Percentiles rank a stretch among this genome's conserved stretches.
phyloP scores from a whole-genome alignment of 306 rosid species.

The Fragaria ananassa region DNA sequence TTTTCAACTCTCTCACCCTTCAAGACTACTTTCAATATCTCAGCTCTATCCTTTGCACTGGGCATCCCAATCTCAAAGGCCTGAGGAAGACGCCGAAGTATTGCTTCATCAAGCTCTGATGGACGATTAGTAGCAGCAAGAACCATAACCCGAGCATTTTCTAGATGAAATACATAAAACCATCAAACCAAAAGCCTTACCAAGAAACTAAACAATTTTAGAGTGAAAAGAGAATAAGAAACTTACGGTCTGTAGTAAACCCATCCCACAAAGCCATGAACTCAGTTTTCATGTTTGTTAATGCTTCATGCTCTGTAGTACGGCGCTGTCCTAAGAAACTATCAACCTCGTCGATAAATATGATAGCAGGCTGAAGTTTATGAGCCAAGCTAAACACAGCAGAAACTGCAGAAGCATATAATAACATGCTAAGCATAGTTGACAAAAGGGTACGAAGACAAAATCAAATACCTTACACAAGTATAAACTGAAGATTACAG shows the following conservation, averaged over 20 bases:
- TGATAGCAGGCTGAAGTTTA: conserved; percentile 97
- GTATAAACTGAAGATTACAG: background rate
- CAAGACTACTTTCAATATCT: conserved; percentile 74
- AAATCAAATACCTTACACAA: background rate
- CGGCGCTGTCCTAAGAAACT: conserved; percentile 98
- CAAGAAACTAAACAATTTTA: background rate
- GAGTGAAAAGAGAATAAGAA: background rate
- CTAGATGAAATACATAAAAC: conserved; percentile 31
- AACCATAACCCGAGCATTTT: conserved; percentile 92
- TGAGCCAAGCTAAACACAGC: conserved; percentile 96
- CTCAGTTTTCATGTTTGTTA: conserved; percentile 96
- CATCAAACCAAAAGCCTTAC: conserved; percentile 12
- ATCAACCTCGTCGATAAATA: conserved; percentile 97
- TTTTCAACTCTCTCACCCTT: conserved; percentile 71
- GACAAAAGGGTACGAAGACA: background rate
- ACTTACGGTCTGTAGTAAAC: conserved; percentile 94
- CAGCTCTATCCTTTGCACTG: conserved; percentile 68
- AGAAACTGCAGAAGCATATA: conserved; percentile 56
- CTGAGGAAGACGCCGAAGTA: conserved; percentile 97
- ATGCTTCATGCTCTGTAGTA: conserved; percentile 87
- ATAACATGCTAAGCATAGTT: conserved; percentile 2
- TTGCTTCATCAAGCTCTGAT: conserved; percentile 97
- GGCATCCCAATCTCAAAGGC: conserved; percentile 94
- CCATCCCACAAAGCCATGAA: conserved; percentile 99
- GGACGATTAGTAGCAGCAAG: conserved; percentile 99